A percentile compares a stretch with the other conserved stretches of the same genome.
These are phyloP conservation scores for Raddia guianensis DNA, from an alignment of 176 grass and related monocot genomes.

Conservation along the genomic window DNA sequence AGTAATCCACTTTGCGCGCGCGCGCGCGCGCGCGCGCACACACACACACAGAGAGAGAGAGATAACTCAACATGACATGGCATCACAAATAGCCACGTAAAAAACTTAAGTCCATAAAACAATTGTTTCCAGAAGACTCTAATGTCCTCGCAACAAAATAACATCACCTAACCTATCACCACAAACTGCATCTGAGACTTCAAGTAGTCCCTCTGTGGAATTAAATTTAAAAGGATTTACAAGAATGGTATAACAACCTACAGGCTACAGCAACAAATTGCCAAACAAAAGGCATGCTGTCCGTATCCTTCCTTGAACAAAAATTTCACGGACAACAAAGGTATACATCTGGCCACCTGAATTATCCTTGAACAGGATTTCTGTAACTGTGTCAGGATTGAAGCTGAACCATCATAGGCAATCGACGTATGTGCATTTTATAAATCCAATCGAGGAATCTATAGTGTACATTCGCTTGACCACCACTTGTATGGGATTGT, in stretches of 20 bases:
- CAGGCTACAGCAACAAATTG: constrained; percentile 26
- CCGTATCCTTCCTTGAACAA: neutral
- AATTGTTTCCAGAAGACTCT: constrained; percentile 7
- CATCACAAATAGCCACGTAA: constrained; percentile 24
- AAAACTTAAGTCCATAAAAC: neutral
- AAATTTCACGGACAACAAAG: constrained; percentile 9
- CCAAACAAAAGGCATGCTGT: constrained; percentile 4
- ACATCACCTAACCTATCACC: neutral
- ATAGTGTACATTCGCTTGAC: neutral
- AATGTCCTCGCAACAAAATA: neutral
- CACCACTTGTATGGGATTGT: neutral
- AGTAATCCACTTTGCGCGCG: too few relatives aligned
- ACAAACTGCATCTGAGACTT: neutral
- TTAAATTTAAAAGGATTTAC: constrained; percentile 34
- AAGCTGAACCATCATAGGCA: neutral
- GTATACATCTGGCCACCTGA: constrained; percentile 38
- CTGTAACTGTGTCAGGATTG: neutral
- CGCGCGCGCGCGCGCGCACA: too few relatives aligned
- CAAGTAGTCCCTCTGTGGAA: neutral
- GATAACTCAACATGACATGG: neutral
- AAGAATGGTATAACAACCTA: constrained; percentile 34
- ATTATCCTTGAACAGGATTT: constrained; percentile 21
- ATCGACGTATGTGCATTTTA: constrained; percentile 25
- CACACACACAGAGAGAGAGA: neutral
- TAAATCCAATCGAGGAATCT: constrained; percentile 28